Conservation (phyloP, 352 stramenopile genomes). For the Phytophthora cryptogea region DNA sequence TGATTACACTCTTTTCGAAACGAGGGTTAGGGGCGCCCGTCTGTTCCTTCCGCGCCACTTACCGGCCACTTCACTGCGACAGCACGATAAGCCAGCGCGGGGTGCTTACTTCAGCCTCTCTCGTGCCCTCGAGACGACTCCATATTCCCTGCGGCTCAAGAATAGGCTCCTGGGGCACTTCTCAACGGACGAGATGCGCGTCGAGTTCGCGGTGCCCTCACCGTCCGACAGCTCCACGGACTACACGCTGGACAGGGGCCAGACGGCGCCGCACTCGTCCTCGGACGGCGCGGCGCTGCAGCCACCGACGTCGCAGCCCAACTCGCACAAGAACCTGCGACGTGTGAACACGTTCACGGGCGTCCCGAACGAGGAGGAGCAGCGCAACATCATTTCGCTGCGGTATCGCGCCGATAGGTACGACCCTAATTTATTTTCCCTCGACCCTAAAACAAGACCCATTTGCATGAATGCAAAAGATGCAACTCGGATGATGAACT, state of each 20-base stretch:
- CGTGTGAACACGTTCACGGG: slow-evolving; percentile 76
- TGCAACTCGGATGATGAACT: neutral
- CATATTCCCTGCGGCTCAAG: slow-evolving; percentile 6
- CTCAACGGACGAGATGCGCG: slow-evolving; percentile 43
- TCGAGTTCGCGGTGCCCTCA: slow-evolving; percentile 77
- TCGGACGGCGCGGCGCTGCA: slow-evolving; percentile 13
- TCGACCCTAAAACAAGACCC: neutral
- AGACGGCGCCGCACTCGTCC: neutral
- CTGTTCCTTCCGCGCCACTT: neutral
- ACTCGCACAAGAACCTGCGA: slow-evolving; percentile 46
- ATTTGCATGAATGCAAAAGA: neutral
- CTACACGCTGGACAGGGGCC: slow-evolving; percentile 66
- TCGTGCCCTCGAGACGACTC: neutral
- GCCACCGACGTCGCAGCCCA: slow-evolving; percentile 28
- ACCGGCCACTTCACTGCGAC: neutral
- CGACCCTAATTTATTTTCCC: neutral
- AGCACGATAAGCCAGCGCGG: neutral
- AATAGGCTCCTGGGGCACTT: slow-evolving; percentile 16
- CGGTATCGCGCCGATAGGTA: slow-evolving; percentile 80
- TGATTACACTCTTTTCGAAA: neutral
- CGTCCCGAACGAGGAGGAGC: slow-evolving; percentile 68
- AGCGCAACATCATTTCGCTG: slow-evolving; percentile 88
- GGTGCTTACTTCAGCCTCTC: neutral
- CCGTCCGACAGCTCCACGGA: slow-evolving; percentile 56
- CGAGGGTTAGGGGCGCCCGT: neutral